Evolutionary conservation across 1,284 basidiomycete genomes (phyloP), one percentile per base, ranked within the genome.

Genomic region (Cutaneotrichosporon curvatum): DNA sequence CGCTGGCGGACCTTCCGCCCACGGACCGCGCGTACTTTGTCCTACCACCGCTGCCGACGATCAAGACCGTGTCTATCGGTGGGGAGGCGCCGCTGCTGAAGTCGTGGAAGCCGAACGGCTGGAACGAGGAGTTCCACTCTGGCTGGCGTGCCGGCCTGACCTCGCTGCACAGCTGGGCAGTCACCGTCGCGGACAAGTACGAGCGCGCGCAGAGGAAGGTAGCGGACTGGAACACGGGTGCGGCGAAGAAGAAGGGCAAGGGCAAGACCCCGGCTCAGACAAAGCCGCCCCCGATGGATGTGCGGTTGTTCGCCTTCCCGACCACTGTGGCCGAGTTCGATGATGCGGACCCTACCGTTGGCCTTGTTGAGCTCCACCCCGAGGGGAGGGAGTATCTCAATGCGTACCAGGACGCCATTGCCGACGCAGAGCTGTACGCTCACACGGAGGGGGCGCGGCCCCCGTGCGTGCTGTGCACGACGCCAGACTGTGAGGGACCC

Each of bases 401-500:
- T 7, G 31, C 33, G n/a, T 68, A 65, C 50, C 57, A 55, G 41
- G 30, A 52, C 9, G 58, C 59, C 4, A 51, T 63, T 21, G 57
- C 53, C 15, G 62, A 67, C 38, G 57, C 58, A 18, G 65, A 65
- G 40, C 47, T 60, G 40, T 66, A 60, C 48, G 48, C 58, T 2
- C 58, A 62, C 33, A 56, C 59, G 21, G 55, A 61, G 11, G 50
- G 48, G 1, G 43, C 49, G 4, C 46, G 55, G 3, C 56, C 66
- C 21, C 63, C 58, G n/a, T 67, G 62, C 42, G 53, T 66, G 9
- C 48, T 69, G 19, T 71, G 68, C 52, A 61, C 63, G 2, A 61
- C 67, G 10, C 67, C 70, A 7, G 70, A 71, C 44, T 71, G 67
- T 43, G 70, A 72, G 40, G 68, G 70, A 0, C 69, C 67, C 1